Base-by-base conservation (phyloP, 495 filamentous ascomycete genomes). In the Echria macrotheca region DNA sequence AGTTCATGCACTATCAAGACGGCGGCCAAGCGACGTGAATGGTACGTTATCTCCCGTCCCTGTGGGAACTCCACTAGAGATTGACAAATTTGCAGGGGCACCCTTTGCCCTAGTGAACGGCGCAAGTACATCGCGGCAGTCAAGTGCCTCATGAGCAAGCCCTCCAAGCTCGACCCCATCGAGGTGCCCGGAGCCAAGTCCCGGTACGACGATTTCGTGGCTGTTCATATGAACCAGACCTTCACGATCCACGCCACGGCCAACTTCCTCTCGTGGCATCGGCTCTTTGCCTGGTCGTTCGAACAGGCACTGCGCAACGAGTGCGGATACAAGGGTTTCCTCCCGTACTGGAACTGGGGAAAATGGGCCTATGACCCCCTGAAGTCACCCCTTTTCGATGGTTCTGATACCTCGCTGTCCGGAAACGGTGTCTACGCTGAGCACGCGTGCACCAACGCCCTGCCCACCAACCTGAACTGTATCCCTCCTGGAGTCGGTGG, bases 251-350 rank as follows among this genome's bases (percentile, higher is more conserved):
- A 86, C 61, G 77, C 71, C 52, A 76, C 68, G 10, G 80, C 77
- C 32, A 78, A 75, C 52, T 82, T 87, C 66, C 67, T 84, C 7
- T 59, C 74, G n/a, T 87, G 83, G 81, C 83, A 85, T 63, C 73
- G 82, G 1, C 80, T 82, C 67, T 85, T 76, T 66, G 71, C 72
- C 38, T 80, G 67, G 64, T 64, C 69, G 21, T 82, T 77, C 56
- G 83, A 85, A 55, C 68, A 79, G 60, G 71, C 80, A 2, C 64
- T 86, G 5, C 72, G 77, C 36, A 71, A 77, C 42, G 81, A 87
- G 58, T 86, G 83, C 57, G 80, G 80, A 48, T 87, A 85, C 60
- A 72, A 64, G 3, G 81, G 81, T 36, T 61, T n/a, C 50, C 52
- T 55, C 50, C 44, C 53, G 24, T 82, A 80, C 61, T 83, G 80